Conservation (phyloP, 768 basidiomycete species). For the Podaxis carcinomalis region DNA sequence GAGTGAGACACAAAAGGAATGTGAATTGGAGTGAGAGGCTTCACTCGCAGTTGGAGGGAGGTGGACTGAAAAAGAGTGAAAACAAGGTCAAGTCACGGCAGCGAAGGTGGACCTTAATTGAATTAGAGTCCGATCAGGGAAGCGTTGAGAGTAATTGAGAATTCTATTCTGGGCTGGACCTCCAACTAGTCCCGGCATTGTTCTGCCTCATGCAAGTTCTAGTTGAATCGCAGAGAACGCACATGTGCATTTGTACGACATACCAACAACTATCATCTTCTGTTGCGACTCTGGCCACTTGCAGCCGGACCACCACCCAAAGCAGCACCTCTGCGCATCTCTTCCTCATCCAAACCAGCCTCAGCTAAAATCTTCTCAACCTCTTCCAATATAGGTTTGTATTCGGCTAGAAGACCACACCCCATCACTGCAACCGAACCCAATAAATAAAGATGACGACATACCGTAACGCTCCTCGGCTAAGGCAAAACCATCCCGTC, state of each 20-base stretch:
- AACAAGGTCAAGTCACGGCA: not conserved
- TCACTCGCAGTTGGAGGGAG: slow-evolving; percentile 10
- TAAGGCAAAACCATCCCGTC: slow-evolving; percentile 72
- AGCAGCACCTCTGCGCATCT: slow-evolving; percentile 59
- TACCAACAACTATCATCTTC: slow-evolving; percentile 23
- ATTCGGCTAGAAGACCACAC: slow-evolving; percentile 42
- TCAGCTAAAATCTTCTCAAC: slow-evolving; percentile 80
- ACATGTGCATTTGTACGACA: not conserved
- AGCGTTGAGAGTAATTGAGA: not conserved
- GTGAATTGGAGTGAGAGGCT: slow-evolving; percentile 5
- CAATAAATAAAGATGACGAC: slow-evolving; percentile 18
- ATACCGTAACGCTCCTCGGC: slow-evolving; percentile 72
- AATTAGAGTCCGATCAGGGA: slow-evolving; percentile 6
- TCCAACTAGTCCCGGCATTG: not conserved
- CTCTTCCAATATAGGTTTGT: slow-evolving; percentile 79
- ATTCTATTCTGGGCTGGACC: not conserved
- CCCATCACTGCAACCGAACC: not conserved
- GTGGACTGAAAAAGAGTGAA: slow-evolving; percentile 9
- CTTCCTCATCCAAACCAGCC: slow-evolving; percentile 82
- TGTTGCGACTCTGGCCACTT: slow-evolving; percentile 49
- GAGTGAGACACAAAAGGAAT: slow-evolving; percentile 1
- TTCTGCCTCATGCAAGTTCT: not conserved
- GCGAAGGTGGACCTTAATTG: not conserved
- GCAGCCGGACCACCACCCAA: slow-evolving; percentile 32
- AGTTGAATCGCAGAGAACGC: not conserved